Conservation (phyloP, 345 rosid species). For the Camelina hispida region DNA sequence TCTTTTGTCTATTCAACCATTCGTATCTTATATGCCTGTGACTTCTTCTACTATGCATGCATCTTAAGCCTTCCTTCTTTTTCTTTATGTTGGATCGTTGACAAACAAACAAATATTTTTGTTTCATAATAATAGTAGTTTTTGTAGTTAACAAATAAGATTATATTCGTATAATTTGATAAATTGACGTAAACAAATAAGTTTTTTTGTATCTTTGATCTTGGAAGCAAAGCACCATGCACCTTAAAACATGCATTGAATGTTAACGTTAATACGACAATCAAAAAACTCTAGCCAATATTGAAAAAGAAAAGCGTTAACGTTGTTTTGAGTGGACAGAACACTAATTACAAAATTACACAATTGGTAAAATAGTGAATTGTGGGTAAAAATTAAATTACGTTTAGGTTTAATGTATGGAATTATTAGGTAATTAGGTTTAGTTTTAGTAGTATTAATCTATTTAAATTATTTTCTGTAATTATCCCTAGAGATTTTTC, state of each 20-base stretch:
- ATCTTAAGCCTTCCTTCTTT: constrained; percentile 9
- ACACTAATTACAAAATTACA: not conserved
- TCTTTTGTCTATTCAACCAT: constrained; percentile 18
- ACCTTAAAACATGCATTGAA: too few species aligned
- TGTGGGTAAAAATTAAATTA: not conserved
- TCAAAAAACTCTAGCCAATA: not conserved
- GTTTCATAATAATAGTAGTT: too few species aligned
- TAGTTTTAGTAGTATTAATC: not conserved
- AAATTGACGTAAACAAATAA: too few species aligned
- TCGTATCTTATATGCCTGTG: constrained; percentile 20
- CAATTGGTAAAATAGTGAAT: not conserved
- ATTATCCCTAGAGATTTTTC: constrained; percentile 1
- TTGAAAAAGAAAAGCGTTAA: not conserved
- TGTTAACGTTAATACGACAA: too few species aligned
- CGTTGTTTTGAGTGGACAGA: not conserved
- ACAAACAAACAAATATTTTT: constrained; percentile 1
- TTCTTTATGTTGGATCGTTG: not conserved
- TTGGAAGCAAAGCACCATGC: too few species aligned
- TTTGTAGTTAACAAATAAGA: too few species aligned
- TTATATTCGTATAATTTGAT: too few species aligned
- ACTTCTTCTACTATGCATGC: constrained; percentile 34
- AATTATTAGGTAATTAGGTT: too few species aligned
- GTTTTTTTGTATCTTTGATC: too few species aligned
- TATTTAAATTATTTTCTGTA: too few species aligned
- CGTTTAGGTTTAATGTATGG: not conserved